phyloP scores from a whole-genome alignment of 352 stramenopile species.

The Globisporangium barbulae region DNA sequence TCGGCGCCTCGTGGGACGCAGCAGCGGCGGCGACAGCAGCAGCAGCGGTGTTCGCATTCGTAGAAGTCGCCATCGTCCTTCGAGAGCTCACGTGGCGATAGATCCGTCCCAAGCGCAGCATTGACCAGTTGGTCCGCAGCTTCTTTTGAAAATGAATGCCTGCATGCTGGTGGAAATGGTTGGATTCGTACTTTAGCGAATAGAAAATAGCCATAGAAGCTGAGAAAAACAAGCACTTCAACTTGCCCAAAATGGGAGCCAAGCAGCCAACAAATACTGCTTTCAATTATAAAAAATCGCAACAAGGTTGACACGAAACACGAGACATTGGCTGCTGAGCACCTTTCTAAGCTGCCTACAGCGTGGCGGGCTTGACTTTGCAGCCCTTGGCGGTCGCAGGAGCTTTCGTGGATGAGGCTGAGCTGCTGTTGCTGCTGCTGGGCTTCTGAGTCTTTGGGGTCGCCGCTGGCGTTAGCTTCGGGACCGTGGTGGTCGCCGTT shows the following conservation, averaged over 20 bases:
- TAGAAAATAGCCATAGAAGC: too few species aligned
- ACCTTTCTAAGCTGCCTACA: neutral
- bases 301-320: neutral
- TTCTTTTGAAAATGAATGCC: neutral
- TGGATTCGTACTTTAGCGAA: neutral
- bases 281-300: neutral
- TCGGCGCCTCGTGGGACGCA: slow-evolving; percentile 5
- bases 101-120: slow-evolving; percentile 4
- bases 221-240: too few species aligned
- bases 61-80: slow-evolving; percentile 7
- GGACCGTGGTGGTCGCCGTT: neutral
- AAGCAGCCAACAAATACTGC: too few species aligned
- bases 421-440: neutral
- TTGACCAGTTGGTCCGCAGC: neutral
- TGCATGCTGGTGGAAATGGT: neutral
- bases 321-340: too few species aligned
- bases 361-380: neutral
- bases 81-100: slow-evolving; percentile 3
- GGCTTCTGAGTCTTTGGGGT: slow-evolving; percentile 2
- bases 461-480: neutral
- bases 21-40: neutral
- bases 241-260: too few species aligned
- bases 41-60: neutral
- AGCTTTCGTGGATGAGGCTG: neutral
- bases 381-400: neutral